Conservation (phyloP, 2,329 filamentous ascomycete species). For the Cercospora sojina region DNA sequence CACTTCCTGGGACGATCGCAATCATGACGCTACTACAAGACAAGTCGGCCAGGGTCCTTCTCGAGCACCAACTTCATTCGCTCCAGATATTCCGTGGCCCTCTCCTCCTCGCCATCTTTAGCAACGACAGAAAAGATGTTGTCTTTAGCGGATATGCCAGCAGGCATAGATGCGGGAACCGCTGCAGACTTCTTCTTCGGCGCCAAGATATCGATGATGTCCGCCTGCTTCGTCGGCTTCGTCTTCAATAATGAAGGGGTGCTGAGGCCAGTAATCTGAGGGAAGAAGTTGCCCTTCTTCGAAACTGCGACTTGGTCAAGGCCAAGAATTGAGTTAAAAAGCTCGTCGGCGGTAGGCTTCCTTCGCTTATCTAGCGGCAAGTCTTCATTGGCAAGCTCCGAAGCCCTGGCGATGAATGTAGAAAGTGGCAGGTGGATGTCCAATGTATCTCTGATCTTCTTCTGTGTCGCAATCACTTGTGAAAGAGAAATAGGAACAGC, state of each 20-base stretch:
- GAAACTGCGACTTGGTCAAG: conserved; percentile 54
- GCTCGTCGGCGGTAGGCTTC: conserved; percentile 71
- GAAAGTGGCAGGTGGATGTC: conserved; percentile 80
- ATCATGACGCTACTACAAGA: conserved; percentile 46
- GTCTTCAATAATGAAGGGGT: conserved; percentile 44
- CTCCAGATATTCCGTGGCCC: conserved; percentile 79
- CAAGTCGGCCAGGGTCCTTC: conserved; percentile 72
- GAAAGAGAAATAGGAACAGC: conserved; percentile 75
- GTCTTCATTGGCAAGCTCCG: conserved; percentile 82
- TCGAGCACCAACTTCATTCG: conserved; percentile 82
- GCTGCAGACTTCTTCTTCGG: conserved; percentile 40
- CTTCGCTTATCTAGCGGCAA: conserved; percentile 67
- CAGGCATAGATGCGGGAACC: conserved; percentile 34
- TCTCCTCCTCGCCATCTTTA: conserved; percentile 74
- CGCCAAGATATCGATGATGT: conserved; percentile 81
- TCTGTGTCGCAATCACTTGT: conserved; percentile 76
- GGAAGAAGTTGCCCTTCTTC: conserved; percentile 65
- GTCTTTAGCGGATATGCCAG: conserved; percentile 48
- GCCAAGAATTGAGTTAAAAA: conserved; percentile 87
- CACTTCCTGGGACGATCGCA: background rate
- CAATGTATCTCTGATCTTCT: conserved; percentile 72
- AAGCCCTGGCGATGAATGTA: conserved; percentile 81
- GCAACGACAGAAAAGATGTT: conserved; percentile 84
- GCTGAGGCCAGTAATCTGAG: conserved; percentile 63
- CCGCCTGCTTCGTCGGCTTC: conserved; percentile 53